phyloP scores from a whole-genome alignment of 1,139 yeast species.

The Diutina pseudorugosa region DNA sequence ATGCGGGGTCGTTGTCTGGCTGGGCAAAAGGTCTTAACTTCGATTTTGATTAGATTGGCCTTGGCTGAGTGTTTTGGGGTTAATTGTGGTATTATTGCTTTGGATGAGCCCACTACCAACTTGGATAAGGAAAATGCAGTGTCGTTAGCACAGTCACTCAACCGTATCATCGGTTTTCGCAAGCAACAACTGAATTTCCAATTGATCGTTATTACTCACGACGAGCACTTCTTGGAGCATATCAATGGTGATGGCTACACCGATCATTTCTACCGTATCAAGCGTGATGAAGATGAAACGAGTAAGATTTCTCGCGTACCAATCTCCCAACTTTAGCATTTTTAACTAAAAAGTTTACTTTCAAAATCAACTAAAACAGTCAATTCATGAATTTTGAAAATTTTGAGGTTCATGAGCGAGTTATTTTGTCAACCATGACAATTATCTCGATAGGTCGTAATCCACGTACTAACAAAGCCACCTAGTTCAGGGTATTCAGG shows the following conservation, averaged over 20 bases:
- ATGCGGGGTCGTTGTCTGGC: constrained; percentile 99
- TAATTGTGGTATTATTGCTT: constrained; percentile 88
- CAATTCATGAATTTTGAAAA: too few species aligned
- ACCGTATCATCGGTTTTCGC: constrained; percentile 64
- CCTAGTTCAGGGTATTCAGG: too few species aligned
- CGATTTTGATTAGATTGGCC: constrained; percentile 83
- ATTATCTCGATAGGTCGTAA: too few species aligned
- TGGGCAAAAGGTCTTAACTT: constrained; percentile 92
- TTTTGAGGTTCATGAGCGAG: too few species aligned
- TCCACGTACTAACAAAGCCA: too few species aligned
- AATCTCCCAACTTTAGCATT: not conserved
- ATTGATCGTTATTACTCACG: constrained; percentile 89
- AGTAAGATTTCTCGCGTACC: not conserved
- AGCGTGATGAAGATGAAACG: constrained; percentile 61
- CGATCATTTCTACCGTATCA: constrained; percentile 78
- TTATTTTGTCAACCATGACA: too few species aligned
- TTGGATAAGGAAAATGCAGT: constrained; percentile 84
- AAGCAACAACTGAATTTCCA: constrained; percentile 81
- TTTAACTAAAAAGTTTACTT: too few species aligned
- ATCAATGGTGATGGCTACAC: constrained; percentile 81
- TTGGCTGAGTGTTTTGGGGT: constrained; percentile 93
- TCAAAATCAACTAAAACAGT: too few species aligned
- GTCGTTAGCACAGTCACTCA: constrained; percentile 72
- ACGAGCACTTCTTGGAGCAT: constrained; percentile 75
- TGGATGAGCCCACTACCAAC: constrained; percentile 97